Conservation (phyloP, 1,139 yeast species). For the Magnusiomyces starmeri region DNA sequence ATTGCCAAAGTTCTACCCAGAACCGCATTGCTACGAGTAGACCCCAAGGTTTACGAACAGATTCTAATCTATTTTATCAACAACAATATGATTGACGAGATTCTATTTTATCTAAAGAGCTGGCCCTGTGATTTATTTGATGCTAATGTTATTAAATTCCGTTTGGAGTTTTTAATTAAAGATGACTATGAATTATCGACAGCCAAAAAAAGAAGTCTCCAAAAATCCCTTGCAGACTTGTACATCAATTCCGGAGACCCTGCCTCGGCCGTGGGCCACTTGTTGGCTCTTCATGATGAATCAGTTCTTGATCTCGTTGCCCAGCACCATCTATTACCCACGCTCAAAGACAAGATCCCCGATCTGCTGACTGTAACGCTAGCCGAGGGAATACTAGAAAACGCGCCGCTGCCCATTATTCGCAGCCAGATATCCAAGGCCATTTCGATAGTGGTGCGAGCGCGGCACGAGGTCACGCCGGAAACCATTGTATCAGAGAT, state of each 20-base stretch:
- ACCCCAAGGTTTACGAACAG: conserved; percentile 42
- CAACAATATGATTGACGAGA: conserved; percentile 33
- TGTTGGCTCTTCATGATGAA: conserved; percentile 48
- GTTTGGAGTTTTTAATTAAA: conserved; percentile 41
- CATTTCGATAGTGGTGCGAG: conserved; percentile 52
- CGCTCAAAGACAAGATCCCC: conserved; percentile 45
- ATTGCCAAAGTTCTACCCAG: conserved; percentile 52
- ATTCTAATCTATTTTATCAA: conserved; percentile 48
- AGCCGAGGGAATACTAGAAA: conserved; percentile 32
- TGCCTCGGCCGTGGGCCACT: conserved; percentile 53
- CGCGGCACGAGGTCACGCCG: conserved; percentile 59
- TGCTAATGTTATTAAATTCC: conserved; percentile 38
- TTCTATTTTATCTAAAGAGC: conserved; percentile 34
- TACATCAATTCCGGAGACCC: conserved; percentile 55
- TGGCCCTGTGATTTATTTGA: conserved; percentile 63
- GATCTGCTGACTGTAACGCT: conserved; percentile 46
- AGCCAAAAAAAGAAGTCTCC: conserved; percentile 29
- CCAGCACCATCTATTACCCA: conserved; percentile 52
- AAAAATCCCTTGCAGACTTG: conserved; percentile 49
- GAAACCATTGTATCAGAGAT: conserved; percentile 43
- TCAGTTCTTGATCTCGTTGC: conserved; percentile 52
- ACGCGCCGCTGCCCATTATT: conserved; percentile 41
- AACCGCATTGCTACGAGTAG: conserved; percentile 34
- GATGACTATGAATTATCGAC: conserved; percentile 22
- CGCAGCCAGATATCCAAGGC: conserved; percentile 40